Base-by-base conservation (phyloP, 306 rosid species). In the Vigna trinervia region DNA sequence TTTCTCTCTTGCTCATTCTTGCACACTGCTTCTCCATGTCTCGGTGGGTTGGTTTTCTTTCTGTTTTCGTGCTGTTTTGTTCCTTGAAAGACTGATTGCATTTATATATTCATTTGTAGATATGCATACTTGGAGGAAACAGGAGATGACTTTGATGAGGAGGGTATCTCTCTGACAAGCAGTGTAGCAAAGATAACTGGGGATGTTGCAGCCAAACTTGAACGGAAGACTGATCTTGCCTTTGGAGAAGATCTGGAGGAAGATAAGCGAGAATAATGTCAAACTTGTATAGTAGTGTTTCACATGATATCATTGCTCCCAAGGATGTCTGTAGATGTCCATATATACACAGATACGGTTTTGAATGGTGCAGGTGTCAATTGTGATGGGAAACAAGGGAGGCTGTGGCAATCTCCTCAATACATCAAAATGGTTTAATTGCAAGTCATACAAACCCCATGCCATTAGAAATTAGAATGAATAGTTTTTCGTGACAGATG, bases 111-210 rank as follows among this genome's bases (percentile, higher is more conserved):
- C 26, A 39, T 76, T 77, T 74, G 43, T 78, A 94, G 98, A 64
- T 94, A 94, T 83, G 98, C 98, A 50, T 91, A 88, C 88, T 76
- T 81, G 26, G 98, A 91, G 85, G 98, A 84, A 82, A 71, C 89
- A 5, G 97, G 92, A 46, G 96, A 94, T 51, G 96, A 91, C 51
- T 80, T 90, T 76, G 97, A 94, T 17, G 98, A 93, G 76, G 98
- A 93, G 85, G 98, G 98, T 38, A 85, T 94, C 70, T 78, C 96
- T 38, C 84, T 94, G 81, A 91, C 97, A 22, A 84, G 92, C 54
- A 77, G 88, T 34, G 87, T 80, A 41, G 64, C 80, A 59, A 85
- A 82, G 87, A 77, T 81, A 69, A 83, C 80, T 46, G 91, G 78
- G 20, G 97, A 90, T 77, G 83, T 78, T 71, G 80, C 78, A 4